phyloP scores from a whole-genome alignment of 345 rosid genomes.

The Linum usitatissimum region DNA sequence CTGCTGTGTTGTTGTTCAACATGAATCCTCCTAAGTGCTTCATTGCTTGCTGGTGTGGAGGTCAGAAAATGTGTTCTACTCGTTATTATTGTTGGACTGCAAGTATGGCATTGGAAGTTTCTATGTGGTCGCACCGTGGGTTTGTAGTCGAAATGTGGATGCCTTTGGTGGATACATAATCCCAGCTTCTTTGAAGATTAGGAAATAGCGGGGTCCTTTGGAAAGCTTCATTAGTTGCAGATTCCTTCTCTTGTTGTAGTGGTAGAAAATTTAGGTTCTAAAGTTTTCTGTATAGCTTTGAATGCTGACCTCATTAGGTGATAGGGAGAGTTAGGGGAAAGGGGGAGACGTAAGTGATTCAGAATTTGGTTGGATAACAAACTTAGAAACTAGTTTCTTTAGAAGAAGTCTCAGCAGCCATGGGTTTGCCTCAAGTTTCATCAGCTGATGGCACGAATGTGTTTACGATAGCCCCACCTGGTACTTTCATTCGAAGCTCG shows the following conservation, averaged over 20 bases:
- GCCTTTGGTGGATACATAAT: slow-evolving; percentile 63
- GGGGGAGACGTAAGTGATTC: slow-evolving; percentile 15
- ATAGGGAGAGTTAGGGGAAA: slow-evolving; percentile 10
- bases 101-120: slow-evolving; percentile 29
- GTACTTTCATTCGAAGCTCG: slow-evolving; percentile 39
- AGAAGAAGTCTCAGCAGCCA: slow-evolving; percentile 22
- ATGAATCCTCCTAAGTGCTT: slow-evolving; percentile 35
- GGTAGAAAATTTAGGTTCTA: background rate
- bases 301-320: slow-evolving; percentile 2
- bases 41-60: slow-evolving; percentile 35
- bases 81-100: slow-evolving; percentile 30
- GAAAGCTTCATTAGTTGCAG: background rate
- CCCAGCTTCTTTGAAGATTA: slow-evolving; percentile 6
- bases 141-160: slow-evolving; percentile 44
- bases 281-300: background rate
- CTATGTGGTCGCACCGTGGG: slow-evolving; percentile 23
- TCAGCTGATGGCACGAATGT: slow-evolving; percentile 35
- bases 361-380: slow-evolving; percentile 3
- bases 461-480: slow-evolving; percentile 29
- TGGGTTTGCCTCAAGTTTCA: slow-evolving; percentile 82
- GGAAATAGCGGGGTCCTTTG: slow-evolving; percentile 5
- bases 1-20: background rate
- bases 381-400: background rate
- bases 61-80: slow-evolving; percentile 32
- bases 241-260: background rate